Evolutionary conservation across 2,329 filamentous ascomycete genomes (phyloP), one percentile per base, ranked within the genome.

Genomic region (Pseudogymnoascus sp.): DNA sequence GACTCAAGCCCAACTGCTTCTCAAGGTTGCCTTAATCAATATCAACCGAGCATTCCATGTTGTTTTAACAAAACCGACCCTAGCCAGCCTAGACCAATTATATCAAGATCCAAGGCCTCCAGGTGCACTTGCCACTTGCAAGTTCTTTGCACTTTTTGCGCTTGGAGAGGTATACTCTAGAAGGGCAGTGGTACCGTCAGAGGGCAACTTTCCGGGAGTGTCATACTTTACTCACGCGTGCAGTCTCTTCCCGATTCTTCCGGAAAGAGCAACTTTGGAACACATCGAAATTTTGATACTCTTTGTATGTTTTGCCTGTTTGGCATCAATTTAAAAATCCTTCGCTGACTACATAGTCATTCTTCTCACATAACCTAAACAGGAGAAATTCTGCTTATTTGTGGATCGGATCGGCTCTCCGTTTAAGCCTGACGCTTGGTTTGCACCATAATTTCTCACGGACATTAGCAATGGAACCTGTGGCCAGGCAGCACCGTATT

Each of bases 111-210:
- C 72, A 1, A 66, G 69, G 6, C 73, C 72, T 10, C 72, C 70
- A 4, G 73, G 75, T 40, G 70, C 72, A 0, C 65, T 78, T 0
- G 64, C 73, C 0, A 73, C 72, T 11, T 77, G 76, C 65, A 79
- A 79, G 53, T 63, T 80, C 0, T 78, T 76, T 71, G 77, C 76
- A 0, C 50, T 80, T 2, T 78, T 81, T 64, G 79, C 79, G 0
- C 72, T 81, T 5, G 79, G 79, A 0, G 78, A 80, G 64, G 74
- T 77, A 33, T 80, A 79, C 31, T 79, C 78, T 0, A 75, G 74
- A 0, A 70, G 77, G n/a, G 73, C 74, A 2, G 73, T 67, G 3
- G 64, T 74, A 1, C 64, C 62, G 8, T 69, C 72, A 0, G 16
- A 42, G 38, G 73, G 69, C 8, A 68, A 72, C 0, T 78, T 80